Conservation (phyloP, 2,329 filamentous ascomycete species). For the Cryphonectria carpinicola region DNA sequence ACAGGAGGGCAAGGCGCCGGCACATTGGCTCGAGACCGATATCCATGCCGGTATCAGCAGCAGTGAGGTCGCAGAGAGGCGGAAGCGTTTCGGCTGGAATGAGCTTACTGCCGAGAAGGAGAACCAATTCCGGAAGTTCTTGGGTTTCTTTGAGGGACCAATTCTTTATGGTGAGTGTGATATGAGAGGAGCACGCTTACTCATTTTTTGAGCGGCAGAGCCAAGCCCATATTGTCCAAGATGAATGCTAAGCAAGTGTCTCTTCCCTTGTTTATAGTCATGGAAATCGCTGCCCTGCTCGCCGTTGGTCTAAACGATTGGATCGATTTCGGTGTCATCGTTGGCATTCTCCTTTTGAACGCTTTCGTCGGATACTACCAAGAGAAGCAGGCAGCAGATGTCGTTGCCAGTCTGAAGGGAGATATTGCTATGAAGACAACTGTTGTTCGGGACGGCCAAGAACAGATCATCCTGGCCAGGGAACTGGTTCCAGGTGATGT, state of each 20-base stretch:
- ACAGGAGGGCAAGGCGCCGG: conserved; percentile 51
- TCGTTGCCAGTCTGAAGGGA: conserved; percentile 72
- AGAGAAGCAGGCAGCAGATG: conserved; percentile 76
- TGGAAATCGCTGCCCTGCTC: conserved; percentile 74
- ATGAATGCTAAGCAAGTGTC: background rate
- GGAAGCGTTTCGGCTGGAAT: conserved; percentile 69
- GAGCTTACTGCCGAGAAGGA: conserved; percentile 72
- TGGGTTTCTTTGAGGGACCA: conserved; percentile 73
- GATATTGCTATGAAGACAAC: conserved; percentile 74
- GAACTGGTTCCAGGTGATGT: conserved; percentile 75
- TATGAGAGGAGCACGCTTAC: background rate
- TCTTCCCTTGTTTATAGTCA: conserved; percentile 50
- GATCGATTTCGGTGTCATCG: conserved; percentile 76
- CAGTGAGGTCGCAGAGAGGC: conserved; percentile 61
- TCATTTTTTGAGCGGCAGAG: background rate
- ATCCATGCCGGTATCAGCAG: conserved; percentile 62
- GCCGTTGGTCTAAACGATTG: conserved; percentile 74
- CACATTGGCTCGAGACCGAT: conserved; percentile 69
- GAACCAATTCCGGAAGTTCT: conserved; percentile 71
- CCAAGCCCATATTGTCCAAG: background rate
- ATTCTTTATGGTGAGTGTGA: conserved; percentile 48
- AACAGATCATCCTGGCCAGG: conserved; percentile 69
- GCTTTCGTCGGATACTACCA: conserved; percentile 77
- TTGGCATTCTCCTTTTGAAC: conserved; percentile 73
- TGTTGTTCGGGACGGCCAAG: conserved; percentile 68